Percentiles rank a stretch among this genome's conserved stretches.
phyloP scores from a whole-genome alignment of 1,139 yeast species.

The Fermentozyma sake region DNA sequence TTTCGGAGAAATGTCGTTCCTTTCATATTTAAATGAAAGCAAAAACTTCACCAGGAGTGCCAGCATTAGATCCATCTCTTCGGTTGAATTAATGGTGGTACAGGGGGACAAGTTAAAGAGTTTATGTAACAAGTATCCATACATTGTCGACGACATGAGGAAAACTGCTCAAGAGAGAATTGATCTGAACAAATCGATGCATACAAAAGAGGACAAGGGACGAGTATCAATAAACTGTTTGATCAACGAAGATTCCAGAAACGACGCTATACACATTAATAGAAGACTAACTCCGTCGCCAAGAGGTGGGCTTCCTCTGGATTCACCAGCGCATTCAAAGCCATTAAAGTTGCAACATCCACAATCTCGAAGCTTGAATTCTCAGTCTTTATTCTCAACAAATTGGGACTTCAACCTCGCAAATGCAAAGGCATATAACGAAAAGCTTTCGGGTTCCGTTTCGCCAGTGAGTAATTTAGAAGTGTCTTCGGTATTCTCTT shows the following conservation, averaged over 20 bases:
- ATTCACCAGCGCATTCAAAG: no score
- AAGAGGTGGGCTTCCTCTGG: no score
- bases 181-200: conserved; percentile 9
- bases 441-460: conserved; percentile 17
- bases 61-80: conserved; percentile 55
- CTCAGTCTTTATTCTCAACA: conserved; percentile 9
- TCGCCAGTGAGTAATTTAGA: conserved; percentile 18
- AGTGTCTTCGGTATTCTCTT: conserved; percentile 6
- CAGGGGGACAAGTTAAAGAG: conserved; percentile 48
- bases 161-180: conserved; percentile 55
- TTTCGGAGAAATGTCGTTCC: conserved; percentile 74
- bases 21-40: conserved; percentile 41
- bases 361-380: conserved; percentile 6
- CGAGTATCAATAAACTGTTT: conserved; percentile 18
- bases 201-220: conserved; percentile 8
- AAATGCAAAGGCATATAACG: conserved; percentile 4
- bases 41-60: conserved; percentile 46
- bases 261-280: background rate
- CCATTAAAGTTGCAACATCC: conserved; percentile 9
- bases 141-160: conserved; percentile 54
- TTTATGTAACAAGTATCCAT: conserved; percentile 55
- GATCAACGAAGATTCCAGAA: conserved; percentile 12
- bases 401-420: conserved; percentile 12
- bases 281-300: no score
- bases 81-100: conserved; percentile 57